Conservation (phyloP, 2,329 filamentous ascomycete species). For the Teratosphaeria nubilosa region DNA sequence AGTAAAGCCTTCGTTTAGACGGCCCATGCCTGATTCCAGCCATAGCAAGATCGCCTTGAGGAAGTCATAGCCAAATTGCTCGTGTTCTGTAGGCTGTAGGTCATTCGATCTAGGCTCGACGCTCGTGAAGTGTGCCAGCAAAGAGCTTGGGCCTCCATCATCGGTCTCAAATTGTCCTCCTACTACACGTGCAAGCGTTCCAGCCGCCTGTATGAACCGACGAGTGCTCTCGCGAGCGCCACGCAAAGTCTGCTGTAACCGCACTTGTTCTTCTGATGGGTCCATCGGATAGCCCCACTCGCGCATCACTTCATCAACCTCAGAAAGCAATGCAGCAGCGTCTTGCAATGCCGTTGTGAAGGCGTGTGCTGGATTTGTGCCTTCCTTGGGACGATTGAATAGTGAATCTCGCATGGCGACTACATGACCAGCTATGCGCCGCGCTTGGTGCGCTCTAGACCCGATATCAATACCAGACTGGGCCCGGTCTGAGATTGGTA, state of each 20-base stretch:
- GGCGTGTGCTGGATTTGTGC: constrained; percentile 17
- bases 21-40: constrained; percentile 48
- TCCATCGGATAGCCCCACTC: constrained; percentile 50
- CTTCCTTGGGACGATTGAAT: constrained; percentile 36
- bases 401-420: constrained; percentile 43
- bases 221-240: constrained; percentile 46
- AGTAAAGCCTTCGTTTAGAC: constrained; percentile 48
- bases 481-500: constrained; percentile 33
- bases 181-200: constrained; percentile 47
- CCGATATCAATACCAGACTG: constrained; percentile 30
- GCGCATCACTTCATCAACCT: constrained; percentile 47
- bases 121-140: constrained; percentile 16
- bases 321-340: constrained; percentile 36
- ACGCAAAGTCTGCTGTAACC: constrained; percentile 46
- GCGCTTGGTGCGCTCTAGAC: constrained; percentile 43
- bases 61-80: constrained; percentile 55
- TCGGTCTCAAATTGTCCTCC: constrained; percentile 41
- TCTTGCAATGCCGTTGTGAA: constrained; percentile 24
- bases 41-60: constrained; percentile 53
- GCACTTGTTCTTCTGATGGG: constrained; percentile 42
- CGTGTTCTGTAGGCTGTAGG: constrained; percentile 27
- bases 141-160: constrained; percentile 9
- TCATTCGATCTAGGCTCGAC: constrained; percentile 31
- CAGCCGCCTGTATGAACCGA: constrained; percentile 53
- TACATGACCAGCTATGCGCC: constrained; percentile 45